A percentile compares a stretch with the other conserved stretches of the same genome.
These are phyloP conservation scores for Elaeis guineensis DNA, from an alignment of 176 grass and related monocot genomes.

Conservation along the genomic window DNA sequence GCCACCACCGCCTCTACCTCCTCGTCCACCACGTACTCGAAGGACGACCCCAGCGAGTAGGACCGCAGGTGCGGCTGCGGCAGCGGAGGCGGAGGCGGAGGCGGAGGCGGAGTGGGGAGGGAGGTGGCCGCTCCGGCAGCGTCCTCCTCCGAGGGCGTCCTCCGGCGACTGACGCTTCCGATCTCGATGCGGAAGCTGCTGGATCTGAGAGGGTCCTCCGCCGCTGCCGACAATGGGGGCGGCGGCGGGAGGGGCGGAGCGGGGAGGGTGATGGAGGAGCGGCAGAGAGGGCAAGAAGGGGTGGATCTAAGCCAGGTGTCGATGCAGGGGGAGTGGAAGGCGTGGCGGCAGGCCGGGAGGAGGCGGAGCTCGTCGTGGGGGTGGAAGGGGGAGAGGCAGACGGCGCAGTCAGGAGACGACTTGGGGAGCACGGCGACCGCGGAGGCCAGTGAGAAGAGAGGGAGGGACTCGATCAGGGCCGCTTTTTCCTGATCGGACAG, in stretches of 20 bases:
- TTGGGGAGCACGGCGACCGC: constrained; percentile 43
- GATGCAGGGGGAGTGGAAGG: constrained; percentile 72
- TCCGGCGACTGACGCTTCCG: constrained; percentile 65
- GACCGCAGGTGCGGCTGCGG: constrained; percentile 24
- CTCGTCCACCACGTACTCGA: constrained; percentile 79
- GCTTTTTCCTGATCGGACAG: constrained; percentile 26
- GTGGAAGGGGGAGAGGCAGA: constrained; percentile 64
- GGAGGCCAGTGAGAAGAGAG: constrained; percentile 60
- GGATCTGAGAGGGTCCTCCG: neutral
- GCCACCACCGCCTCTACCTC: constrained; percentile 53
- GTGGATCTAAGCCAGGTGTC: constrained; percentile 66
- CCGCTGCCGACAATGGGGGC: neutral
- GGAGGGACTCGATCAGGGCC: constrained; percentile 53
- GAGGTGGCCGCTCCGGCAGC: constrained; percentile 24
- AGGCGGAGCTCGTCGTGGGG: constrained; percentile 64
- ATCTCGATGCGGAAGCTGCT: constrained; percentile 62
- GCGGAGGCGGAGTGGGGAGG: constrained; percentile 16
- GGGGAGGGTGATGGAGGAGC: constrained; percentile 60
- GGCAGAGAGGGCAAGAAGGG: constrained; percentile 78
- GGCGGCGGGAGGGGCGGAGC: constrained; percentile 29
- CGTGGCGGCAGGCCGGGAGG: constrained; percentile 74
- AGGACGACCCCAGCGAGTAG: constrained; percentile 32
- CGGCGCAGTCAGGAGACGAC: constrained; percentile 72
- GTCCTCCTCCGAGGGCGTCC: neutral
- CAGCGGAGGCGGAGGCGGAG: constrained; percentile 20